phyloP scores from a whole-genome alignment of 176 grass and related monocot species.

The barley (Hordeum vulgare) region MorexV3_pseudomolecules_assembly NC_058522.1:498495781-498496280 shows the following conservation, averaged over 20 bases:
- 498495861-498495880: neutral
- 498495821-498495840: neutral
- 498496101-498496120: neutral
- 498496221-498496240: neutral
- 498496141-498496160: neutral
- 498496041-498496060: neutral
- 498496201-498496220: neutral
- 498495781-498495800: neutral
- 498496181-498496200: neutral
- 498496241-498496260: neutral
- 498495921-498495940: too few species aligned
- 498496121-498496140: neutral
- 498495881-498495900: too few species aligned
- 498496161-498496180: neutral
- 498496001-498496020: neutral
- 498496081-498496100: too few species aligned
- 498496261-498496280: neutral
- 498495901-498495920: too few species aligned
- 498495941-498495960: neutral
- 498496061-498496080: neutral
- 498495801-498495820: neutral
- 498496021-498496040: neutral
- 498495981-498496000: neutral
- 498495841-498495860: neutral
- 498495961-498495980: neutral